Base-by-base conservation (phyloP, 2,329 filamentous ascomycete genomes). In the Pezicula neosporulosa region DNA sequence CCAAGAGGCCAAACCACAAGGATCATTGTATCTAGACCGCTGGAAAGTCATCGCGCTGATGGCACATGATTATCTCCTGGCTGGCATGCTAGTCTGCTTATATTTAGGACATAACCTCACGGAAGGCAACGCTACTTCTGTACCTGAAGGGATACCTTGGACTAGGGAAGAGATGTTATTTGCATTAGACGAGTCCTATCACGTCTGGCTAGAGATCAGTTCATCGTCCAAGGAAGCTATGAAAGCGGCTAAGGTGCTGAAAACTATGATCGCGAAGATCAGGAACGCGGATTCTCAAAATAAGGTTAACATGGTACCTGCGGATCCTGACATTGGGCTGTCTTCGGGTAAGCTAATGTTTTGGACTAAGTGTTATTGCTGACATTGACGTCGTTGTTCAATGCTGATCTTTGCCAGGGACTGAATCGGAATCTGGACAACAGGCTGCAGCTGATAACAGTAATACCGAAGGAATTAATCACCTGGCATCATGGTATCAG, bases 31-130 rank as follows among this genome's bases (percentile, higher is more conserved):
- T 12, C 44, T 44, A 10, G 50, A 54, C 18, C 55, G 47, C 43
- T 63, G 61, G 61, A 56, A 56, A 27, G 50, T 51, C 4, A 55
- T 54, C 2, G 56, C 56, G 6, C 48, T 63, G 1, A 50, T 58
- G 33, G 48, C 55, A 3, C 54, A 60, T 28, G 60, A 63, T 50
- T 63, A 57, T 33, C 44, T 63, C 4, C 52, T 63, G 3, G 60
- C 61, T 6, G 59, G 55, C 16, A 63, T 60, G 49, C 49, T 63
- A n/a, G 35, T 63, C 18, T 63, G 60, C 37, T 43, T 63, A 2
- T 60, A 63, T 48, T 35, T 62, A 12, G 56, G 54, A n/a, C 50
- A 58, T 19, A 37, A 46, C 15, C 55, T 58, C 19, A 44, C 38
- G 8, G 33, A 50, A n/a, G 43, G 39, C 28, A 21, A 35, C 24